Conservation (phyloP, 768 basidiomycete species). For the Serendipita vermifera region DNA sequence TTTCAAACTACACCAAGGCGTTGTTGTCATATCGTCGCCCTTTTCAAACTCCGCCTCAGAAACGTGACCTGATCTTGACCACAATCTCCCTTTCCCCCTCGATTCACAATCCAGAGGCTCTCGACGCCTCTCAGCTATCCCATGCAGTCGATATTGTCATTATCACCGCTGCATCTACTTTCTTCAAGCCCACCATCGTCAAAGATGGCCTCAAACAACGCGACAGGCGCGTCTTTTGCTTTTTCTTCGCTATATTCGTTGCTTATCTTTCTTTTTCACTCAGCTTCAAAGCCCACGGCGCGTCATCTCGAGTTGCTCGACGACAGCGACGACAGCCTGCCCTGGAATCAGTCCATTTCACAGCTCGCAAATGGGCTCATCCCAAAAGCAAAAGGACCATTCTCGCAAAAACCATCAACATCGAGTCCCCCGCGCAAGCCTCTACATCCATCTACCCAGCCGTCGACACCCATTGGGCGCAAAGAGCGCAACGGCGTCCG, state of each 20-base stretch:
- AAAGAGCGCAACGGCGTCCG: constrained; percentile 31
- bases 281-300: neutral
- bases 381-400: neutral
- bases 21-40: no score
- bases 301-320: neutral
- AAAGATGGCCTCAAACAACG: neutral
- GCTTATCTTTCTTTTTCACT: neutral
- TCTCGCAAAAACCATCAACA: neutral
- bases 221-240: neutral
- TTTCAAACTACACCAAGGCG: no score
- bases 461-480: neutral
- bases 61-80: no score
- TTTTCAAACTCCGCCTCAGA: no score
- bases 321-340: neutral
- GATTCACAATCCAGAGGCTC: no score
- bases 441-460: no score
- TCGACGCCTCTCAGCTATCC: no score
- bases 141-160: no score
- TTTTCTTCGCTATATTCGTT: neutral
- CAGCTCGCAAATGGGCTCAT: neutral
- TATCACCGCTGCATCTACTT: no score
- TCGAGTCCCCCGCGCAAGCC: neutral
- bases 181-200: no score
- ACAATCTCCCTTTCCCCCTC: no score
- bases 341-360: neutral